Conservation (phyloP, 2,329 filamentous ascomycete species). For the Escovopsis weberi region DNA sequence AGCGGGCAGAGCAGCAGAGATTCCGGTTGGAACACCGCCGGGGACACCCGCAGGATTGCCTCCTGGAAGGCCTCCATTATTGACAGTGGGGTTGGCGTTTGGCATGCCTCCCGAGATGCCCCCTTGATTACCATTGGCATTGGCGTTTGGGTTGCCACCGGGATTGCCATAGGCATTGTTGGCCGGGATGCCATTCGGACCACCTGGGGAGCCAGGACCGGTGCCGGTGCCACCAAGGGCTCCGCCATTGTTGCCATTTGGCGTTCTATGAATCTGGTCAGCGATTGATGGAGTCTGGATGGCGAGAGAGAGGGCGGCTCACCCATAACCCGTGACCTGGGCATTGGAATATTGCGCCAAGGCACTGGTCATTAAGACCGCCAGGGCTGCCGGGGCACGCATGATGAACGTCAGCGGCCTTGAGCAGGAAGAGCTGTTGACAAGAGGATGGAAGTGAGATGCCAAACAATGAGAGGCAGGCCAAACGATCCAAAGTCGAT, state of each 20-base stretch:
- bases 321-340: constrained; percentile 20
- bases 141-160: constrained; percentile 2
- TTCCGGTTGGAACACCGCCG: constrained; percentile 2
- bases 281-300: not conserved
- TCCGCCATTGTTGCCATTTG: constrained; percentile 5
- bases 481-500: constrained; percentile 1
- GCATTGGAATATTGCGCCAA: constrained; percentile 18
- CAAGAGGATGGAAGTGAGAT: constrained; percentile 1
- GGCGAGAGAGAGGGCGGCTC: constrained; percentile 8
- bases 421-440: not conserved
- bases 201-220: constrained; percentile 1
- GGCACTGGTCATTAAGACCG: constrained; percentile 21
- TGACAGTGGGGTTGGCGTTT: not conserved
- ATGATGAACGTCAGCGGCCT: constrained; percentile 16
- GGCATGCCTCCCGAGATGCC: not conserved
- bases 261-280: constrained; percentile 7
- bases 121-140: constrained; percentile 1
- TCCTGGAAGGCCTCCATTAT: constrained; percentile 1
- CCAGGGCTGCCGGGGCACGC: constrained; percentile 22
- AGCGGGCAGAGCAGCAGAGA: constrained; percentile 7
- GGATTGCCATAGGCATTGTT: not conserved
- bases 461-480: not conserved
- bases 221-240: constrained; percentile 3
- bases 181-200: constrained; percentile 3
- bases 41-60: constrained; percentile 1